Base-by-base conservation (phyloP, 2,329 filamentous ascomycete species). In the Zymoseptoria ardabiliae region DNA sequence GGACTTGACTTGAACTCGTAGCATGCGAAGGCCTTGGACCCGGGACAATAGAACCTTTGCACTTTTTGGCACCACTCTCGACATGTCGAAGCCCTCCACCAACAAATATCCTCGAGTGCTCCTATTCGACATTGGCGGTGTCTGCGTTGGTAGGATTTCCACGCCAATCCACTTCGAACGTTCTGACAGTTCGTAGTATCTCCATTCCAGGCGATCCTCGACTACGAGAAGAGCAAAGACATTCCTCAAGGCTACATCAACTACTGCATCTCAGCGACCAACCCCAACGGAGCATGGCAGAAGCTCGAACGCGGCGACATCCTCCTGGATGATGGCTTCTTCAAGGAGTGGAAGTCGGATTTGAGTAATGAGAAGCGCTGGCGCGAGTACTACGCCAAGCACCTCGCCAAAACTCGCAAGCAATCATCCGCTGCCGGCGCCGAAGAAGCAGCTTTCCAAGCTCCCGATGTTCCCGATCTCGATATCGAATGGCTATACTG, bases 61-160 rank as follows among this genome's bases (percentile, higher is more conserved):
- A n/a, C 63, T 67, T 50, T 68, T 67, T 25, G 60, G 61, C 50
- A 61, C 62, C 11, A 61, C 57, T 53, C 57, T 65, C 60, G 58
- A 63, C 23, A 70, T 70, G 68, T 58, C 66, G 30, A 30, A 52
- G 20, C 55, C 58, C 20, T 23, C 55, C 49, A 54, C 50, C 30
- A 55, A 57, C 22, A 55, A 53, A 28, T 66, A 66, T 55, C 89
- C 89, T 28, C 88, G 89, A 67, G 89, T 90, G 58, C 78, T 95
- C 30, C 80, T 99, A 21, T 97, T 97, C 74, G 94, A 99, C 75
- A 94, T 99, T 67, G 94, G 94, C 48, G 94, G 94, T 63, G 94
- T 99, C 67, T 95, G 91, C 81, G 93, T 96, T 87, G 81, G 90
- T 85, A 61, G 56, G 51, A 61, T 17, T 1, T 21, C 8, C 10